These are phyloP conservation scores for Aureobasidium pullulans DNA, from an alignment of 2,329 filamentous ascomycete species.

Conservation along the genomic window DNA sequence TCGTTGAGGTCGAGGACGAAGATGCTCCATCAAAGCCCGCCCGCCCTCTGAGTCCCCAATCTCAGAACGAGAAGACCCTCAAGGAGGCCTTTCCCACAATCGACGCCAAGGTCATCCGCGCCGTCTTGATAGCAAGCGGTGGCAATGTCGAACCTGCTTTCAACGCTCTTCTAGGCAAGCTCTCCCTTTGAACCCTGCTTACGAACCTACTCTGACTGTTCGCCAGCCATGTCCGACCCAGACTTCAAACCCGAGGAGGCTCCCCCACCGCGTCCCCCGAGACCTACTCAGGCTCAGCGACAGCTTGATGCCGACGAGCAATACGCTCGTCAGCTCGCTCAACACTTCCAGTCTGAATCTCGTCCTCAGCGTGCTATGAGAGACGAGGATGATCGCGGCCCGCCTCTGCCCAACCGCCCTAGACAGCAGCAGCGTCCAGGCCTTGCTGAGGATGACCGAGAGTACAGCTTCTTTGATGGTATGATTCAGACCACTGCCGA, in stretches of 20 bases:
- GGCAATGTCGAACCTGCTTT: slow-evolving; percentile 90
- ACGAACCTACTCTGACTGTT: background rate
- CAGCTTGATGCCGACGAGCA: slow-evolving; percentile 87
- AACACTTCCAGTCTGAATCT: slow-evolving; percentile 60
- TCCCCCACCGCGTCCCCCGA: slow-evolving; percentile 68
- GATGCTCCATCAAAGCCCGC: slow-evolving; percentile 65
- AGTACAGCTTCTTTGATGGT: slow-evolving; percentile 86
- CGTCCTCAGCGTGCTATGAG: slow-evolving; percentile 30
- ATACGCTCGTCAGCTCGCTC: slow-evolving; percentile 85
- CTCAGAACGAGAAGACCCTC: slow-evolving; percentile 80
- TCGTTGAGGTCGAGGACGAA: slow-evolving; percentile 42
- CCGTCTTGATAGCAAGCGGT: slow-evolving; percentile 76
- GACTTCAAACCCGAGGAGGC: slow-evolving; percentile 41
- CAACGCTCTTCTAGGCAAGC: slow-evolving; percentile 77
- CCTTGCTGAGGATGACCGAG: slow-evolving; percentile 54
- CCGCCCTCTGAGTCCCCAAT: slow-evolving; percentile 68
- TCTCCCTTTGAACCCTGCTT: background rate
- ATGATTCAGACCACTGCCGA: slow-evolving; percentile 14
- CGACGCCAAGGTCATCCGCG: slow-evolving; percentile 73
- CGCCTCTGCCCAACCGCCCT: slow-evolving; percentile 36
- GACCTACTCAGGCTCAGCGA: slow-evolving; percentile 53
- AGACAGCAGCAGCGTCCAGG: slow-evolving; percentile 17
- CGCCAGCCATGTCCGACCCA: slow-evolving; percentile 47
- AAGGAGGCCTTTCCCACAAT: slow-evolving; percentile 90
- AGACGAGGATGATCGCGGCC: slow-evolving; percentile 25